phyloP scores from a whole-genome alignment of 164 flowering plant genomes.

The Amborella trichopoda region DNA sequence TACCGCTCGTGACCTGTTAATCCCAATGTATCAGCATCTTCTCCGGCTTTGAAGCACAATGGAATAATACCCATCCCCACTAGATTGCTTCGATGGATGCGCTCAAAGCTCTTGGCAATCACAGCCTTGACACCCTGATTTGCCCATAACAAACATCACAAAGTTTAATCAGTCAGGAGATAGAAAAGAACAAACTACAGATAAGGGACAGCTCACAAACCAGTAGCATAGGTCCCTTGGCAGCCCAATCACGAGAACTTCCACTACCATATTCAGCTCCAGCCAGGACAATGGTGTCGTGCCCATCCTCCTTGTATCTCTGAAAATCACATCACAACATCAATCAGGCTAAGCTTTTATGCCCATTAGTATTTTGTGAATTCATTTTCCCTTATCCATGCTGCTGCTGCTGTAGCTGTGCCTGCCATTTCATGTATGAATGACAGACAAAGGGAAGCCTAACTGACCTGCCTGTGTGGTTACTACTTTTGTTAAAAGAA shows the following conservation, averaged over 20 bases:
- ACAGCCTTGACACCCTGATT: slow-evolving; percentile 86
- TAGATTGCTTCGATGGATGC: slow-evolving; percentile 80
- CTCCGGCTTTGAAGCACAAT: slow-evolving; percentile 65
- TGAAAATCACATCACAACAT: slow-evolving; percentile 10
- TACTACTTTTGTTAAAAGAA: no score
- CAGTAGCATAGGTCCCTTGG: slow-evolving; percentile 77
- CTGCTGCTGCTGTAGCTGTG: no score
- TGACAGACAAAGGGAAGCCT: no score
- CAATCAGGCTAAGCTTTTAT: no score
- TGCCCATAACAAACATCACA: neutral
- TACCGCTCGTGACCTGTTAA: slow-evolving; percentile 72
- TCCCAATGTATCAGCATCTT: slow-evolving; percentile 77
- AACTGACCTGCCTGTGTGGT: no score
- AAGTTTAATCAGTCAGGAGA: neutral
- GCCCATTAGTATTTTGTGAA: no score
- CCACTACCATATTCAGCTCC: slow-evolving; percentile 87
- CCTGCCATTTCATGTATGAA: no score
- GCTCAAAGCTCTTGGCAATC: slow-evolving; percentile 86
- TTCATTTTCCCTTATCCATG: no score
- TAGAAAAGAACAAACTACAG: neutral
- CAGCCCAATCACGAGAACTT: slow-evolving; percentile 89
- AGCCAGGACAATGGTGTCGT: slow-evolving; percentile 50
- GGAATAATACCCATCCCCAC: slow-evolving; percentile 89
- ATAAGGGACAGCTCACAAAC: slow-evolving; percentile 14
- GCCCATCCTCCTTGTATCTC: slow-evolving; percentile 57